Base-by-base conservation (phyloP, 1,284 basidiomycete genomes). In the Irpex sp. region DNA sequence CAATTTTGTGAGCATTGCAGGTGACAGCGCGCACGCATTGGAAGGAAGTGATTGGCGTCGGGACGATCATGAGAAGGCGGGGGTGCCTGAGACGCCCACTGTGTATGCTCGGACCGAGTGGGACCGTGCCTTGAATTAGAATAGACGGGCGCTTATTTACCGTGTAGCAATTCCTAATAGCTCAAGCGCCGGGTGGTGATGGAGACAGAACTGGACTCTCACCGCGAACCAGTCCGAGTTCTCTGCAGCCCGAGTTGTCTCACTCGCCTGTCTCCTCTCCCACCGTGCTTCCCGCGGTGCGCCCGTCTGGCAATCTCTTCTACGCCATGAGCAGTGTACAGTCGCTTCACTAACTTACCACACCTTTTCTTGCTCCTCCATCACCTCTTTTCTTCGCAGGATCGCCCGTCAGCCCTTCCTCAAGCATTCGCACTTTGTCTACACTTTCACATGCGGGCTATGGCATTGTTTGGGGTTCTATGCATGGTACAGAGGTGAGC, bases 381-480 rank as follows among this genome's bases (percentile, higher is more conserved):
- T 54, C n/a, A 54, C n/a, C 49, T n/a, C n/a, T 54, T n/a, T 15
- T 15, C 15, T 54, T 54, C 49, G n/a, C 49, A 15, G 49, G 49
- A 54, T 13, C n/a, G 49, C 49, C 65, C 44, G 45, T 22, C n/a
- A 67, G 60, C 38, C 3, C 43, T 69, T 60, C 68, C 38, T 32
- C 67, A 56, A 70, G 44, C 62, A 20, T 43, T 42, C 15, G 15
- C 62, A 27, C 27, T 22, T 18, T 43, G 1, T 27, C 18, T 32
- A 18, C 11, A 42, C 62, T 56, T 27, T 69, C 71, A 66, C 58
- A 71, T 71, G 71, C 69, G 69, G 43, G 66, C 60, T 59, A 70
- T 67, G 69, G 58, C 43, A 38, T 22, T 70, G 22, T 66, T 54
- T 45, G 63, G 56, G 32, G 24, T 60, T 18, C 65, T 71, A 49